Base-by-base conservation (phyloP, 2,329 filamentous ascomycete species). In the Chalaropsis ovoidea region DNA sequence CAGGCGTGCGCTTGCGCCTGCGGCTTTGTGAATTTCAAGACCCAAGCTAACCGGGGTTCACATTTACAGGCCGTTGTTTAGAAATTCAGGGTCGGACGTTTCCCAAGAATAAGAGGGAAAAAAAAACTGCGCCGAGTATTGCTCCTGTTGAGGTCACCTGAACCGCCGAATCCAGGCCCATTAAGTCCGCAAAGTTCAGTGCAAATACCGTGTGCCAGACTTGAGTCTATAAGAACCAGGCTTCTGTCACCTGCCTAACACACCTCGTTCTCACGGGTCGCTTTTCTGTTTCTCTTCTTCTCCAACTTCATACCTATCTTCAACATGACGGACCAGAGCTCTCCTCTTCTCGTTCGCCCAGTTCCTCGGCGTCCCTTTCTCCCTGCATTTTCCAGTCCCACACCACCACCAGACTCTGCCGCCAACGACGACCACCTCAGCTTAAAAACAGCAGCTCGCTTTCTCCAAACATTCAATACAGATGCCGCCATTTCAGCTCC, bases 301-400 rank as follows among this genome's bases (percentile, higher is more conserved):
- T 39, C 43, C 43, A 47, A 47, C 15, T 19, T 6, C 4, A 31
- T 47, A 17, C 15, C 3, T 27, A 63, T 39, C 24, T 24, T 35
- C 63, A 68, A 17, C 67, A 77, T 78, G 76, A 71, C 74, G 54
- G 74, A 78, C 65, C 75, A 77, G 67, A 75, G n/a, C 17, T 45
- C 78, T 52, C 82, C 83, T 66, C 79, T 79, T 45, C 76, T 90
- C 69, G 73, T 88, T 69, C 85, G 86, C 61, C 90, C 90, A 5
- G 81, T 86, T 68, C 87, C 89, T 24, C 84, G 87, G 67, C 84
- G 89, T 56, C 81, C 86, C 17, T 92, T 92, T 76, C 81, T 86
- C 39, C 74, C 86, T 67, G 80, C 80, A 66, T 76, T 80, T 58
- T 75, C 75, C 63, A 77, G 74, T 68, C 75, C 77, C 45, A 80